phyloP scores from a whole-genome alignment of 345 rosid genomes.

The Eucalyptus lansdowneana region DNA sequence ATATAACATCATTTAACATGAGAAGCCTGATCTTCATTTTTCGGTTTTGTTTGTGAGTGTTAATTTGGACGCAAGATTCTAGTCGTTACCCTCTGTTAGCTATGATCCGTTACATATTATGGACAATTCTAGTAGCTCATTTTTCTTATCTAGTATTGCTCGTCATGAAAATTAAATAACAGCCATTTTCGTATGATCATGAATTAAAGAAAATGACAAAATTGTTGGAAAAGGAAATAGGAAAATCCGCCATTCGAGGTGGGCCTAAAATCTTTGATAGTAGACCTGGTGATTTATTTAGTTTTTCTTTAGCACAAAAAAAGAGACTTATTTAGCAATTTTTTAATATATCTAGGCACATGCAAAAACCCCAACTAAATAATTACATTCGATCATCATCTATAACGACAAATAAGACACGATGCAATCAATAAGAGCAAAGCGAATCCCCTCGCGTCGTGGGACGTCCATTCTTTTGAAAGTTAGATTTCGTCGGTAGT shows the following conservation, averaged over 20 bases:
- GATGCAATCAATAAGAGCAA: not conserved
- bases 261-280: not conserved
- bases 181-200: not conserved
- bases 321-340: not conserved
- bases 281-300: not conserved
- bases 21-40: not conserved
- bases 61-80: not conserved
- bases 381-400: not conserved
- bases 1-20: rapidly evolving
- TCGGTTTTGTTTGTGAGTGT: not conserved
- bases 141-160: not conserved
- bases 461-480: not conserved
- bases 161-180: not conserved
- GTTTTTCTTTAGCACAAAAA: not conserved
- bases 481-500: not conserved
- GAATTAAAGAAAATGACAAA: not conserved
- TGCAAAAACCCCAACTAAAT: not conserved
- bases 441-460: not conserved
- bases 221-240: not conserved
- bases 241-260: not conserved
- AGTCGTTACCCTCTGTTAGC: not conserved
- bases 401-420: not conserved
- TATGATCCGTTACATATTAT: not conserved
- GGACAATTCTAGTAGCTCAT: not conserved
- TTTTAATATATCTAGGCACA: not conserved